Evolutionary conservation across 495 filamentous ascomycete genomes (phyloP).

Genomic region (Penicillium chermesinum): DNA sequence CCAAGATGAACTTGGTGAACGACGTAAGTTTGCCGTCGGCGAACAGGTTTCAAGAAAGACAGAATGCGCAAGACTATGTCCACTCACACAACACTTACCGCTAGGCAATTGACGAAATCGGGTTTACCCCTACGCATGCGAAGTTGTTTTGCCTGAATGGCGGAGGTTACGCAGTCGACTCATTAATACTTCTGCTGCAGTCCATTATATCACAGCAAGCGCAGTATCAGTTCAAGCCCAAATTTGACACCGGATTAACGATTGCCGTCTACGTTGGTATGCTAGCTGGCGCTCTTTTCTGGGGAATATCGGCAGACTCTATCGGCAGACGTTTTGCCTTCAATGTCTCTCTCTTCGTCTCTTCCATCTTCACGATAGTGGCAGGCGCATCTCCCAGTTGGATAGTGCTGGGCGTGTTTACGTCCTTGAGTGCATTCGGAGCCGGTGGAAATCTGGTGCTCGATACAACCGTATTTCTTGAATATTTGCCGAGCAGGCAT

Average conservation of each 20-base stretch:
- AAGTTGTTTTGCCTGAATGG: conserved; percentile 64
- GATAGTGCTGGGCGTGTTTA: conserved; percentile 44
- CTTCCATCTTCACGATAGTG: conserved; percentile 44
- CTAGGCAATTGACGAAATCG: conserved; percentile 68
- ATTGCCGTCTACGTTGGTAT: conserved; percentile 55
- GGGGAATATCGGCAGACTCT: conserved; percentile 51
- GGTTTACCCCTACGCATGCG: conserved; percentile 62
- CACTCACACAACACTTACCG: background rate
- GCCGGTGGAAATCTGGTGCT: conserved; percentile 65
- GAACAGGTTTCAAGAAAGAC: background rate
- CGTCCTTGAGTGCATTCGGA: conserved; percentile 43
- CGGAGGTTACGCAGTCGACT: conserved; percentile 69
- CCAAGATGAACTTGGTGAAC: conserved; percentile 67
- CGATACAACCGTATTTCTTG: conserved; percentile 58
- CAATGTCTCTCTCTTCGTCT: conserved; percentile 46
- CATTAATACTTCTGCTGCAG: conserved; percentile 61
- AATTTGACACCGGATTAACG: conserved; percentile 48
- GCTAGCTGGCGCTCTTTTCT: conserved; percentile 50
- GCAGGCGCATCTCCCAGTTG: conserved; percentile 47
- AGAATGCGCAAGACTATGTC: background rate
- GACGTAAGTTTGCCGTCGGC: conserved; percentile 45
- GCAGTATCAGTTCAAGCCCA: conserved; percentile 52
- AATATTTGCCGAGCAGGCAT: conserved; percentile 43
- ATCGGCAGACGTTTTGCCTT: conserved; percentile 51
- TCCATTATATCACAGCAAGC: conserved; percentile 53